Percentiles rank a stretch among this genome's conserved stretches.
phyloP scores from a whole-genome alignment of 805 yeast genomes.

The Yamadazyma olivae region DNA sequence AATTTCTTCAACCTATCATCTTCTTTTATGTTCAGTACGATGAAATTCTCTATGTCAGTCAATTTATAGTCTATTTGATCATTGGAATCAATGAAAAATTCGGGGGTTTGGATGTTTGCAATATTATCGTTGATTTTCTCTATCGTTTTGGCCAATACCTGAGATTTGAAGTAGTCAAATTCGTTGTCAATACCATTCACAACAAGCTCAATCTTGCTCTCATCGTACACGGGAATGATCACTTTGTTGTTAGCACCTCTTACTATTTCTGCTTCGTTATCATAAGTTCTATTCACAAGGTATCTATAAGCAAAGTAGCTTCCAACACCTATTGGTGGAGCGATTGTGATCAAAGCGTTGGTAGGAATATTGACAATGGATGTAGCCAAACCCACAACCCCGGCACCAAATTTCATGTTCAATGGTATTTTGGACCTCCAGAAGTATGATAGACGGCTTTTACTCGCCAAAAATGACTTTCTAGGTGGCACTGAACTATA shows the following conservation, averaged over 20 bases:
- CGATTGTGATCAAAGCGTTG: conserved; percentile 29
- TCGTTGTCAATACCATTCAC: conserved; percentile 34
- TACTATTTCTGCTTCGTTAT: conserved; percentile 4
- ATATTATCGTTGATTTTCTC: conserved; percentile 25
- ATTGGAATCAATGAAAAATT: conserved; percentile 25
- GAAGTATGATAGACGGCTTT: conserved; percentile 18
- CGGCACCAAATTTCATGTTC: conserved; percentile 25
- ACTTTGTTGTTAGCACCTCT: conserved; percentile 4
- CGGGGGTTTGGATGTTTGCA: not conserved
- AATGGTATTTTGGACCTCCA: conserved; percentile 27
- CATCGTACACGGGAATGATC: conserved; percentile 24
- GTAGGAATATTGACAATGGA: conserved; percentile 35
- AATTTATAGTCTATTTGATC: conserved; percentile 24
- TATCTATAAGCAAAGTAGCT: conserved; percentile 20
- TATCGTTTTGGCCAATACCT: conserved; percentile 25
- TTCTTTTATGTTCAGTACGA: conserved; percentile 9
- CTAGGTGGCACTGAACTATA: conserved; percentile 22
- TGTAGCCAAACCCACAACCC: conserved; percentile 22
- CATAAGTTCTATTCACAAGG: conserved; percentile 6
- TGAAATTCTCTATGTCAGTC: conserved; percentile 11
- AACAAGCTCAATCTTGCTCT: conserved; percentile 26
- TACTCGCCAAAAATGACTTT: conserved; percentile 26
- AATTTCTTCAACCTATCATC: conserved; percentile 15
- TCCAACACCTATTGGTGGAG: conserved; percentile 33
- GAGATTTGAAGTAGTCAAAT: conserved; percentile 30